A percentile compares a stretch with the other conserved stretches of the same genome.
Conservation (phyloP, 2,329 filamentous ascomycete genomes). For the Colletotrichum eremochloae region DNA sequence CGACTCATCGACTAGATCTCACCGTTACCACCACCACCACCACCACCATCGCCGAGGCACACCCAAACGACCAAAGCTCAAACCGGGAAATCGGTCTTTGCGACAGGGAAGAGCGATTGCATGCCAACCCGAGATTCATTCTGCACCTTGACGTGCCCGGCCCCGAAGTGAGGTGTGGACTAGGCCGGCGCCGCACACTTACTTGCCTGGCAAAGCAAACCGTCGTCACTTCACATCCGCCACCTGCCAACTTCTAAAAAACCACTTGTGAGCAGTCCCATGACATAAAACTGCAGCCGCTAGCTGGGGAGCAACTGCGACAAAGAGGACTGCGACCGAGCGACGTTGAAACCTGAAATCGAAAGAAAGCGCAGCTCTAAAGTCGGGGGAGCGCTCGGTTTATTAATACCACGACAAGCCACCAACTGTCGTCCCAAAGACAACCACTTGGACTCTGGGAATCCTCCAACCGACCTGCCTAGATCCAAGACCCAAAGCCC, state of each 20-base stretch:
- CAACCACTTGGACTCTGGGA: conserved; percentile 14
- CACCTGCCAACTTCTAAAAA: conserved; percentile 19
- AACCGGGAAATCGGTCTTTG: conserved; percentile 17
- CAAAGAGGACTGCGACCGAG: conserved; percentile 13
- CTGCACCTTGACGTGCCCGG: conserved; percentile 31
- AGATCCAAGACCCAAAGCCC: neutral
- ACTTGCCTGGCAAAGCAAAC: conserved; percentile 2
- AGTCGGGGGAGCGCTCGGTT: neutral
- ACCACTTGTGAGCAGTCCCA: conserved; percentile 11
- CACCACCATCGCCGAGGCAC: neutral
- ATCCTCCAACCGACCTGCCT: conserved; percentile 6
- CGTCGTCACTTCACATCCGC: conserved; percentile 3
- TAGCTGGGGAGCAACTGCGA: conserved; percentile 8
- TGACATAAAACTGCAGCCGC: conserved; percentile 26
- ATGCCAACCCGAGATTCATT: conserved; percentile 19
- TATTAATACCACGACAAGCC: conserved; percentile 20
- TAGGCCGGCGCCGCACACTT: conserved; percentile 6
- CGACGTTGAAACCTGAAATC: conserved; percentile 4
- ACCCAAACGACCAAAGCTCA: neutral
- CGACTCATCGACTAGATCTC: neutral
- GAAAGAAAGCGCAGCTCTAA: neutral
- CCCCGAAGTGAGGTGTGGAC: neutral
- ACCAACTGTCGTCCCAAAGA: conserved; percentile 13
- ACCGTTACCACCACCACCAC: neutral
- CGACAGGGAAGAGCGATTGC: neutral